Evolutionary conservation across 345 rosid species (phyloP), one percentile per base, ranked within the genome.

Genomic region (Odontarrhena argentea): DNA sequence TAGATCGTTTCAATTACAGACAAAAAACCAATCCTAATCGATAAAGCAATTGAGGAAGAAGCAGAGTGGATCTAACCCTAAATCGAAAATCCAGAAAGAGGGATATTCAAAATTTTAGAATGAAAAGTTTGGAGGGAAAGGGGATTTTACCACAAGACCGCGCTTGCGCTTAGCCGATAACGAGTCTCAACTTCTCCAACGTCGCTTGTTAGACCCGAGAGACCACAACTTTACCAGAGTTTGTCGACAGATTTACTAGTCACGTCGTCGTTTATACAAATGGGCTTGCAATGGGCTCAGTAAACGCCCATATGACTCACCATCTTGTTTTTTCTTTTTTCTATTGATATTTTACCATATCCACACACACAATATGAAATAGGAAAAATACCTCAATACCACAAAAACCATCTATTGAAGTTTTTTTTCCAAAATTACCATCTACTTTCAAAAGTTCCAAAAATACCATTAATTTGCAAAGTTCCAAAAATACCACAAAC

Each of bases 1-100:
- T 3, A 36, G 32, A 25, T 25, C 10, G 47, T 24, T 38, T 25
- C 15, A 40, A 40, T 18, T 9, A 8, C 5, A 55, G 26, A 18
- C n/a, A 35, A 6, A 36, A 55, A 13, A 55, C 13, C 3, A 1
- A 42, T 12, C 22, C 22, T 18, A 18, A 48, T 48, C n/a, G 8
- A 7, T 26, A 34, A 22, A n/a, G 25, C 37, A 38, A 53, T 25
- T 35, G 55, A 50, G 35, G 55, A 36, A 28, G 22, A 30, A 8
- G 51, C 24, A 65, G 32, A 42, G 70, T 9, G 48, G 38, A 64
- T 25, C 5, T 25, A 65, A 65, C 70, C 70, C 52, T 65, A 65
- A 30, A 53, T 65, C 1, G 38, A 51, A 3, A 28, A 13, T 64
- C 5, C 2, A 48, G 3, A 25, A 3, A 22, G 46, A 63, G 45